Evolutionary conservation across 495 filamentous ascomycete genomes (phyloP).

Genomic region (Hypoxylon lenormandii): DNA sequence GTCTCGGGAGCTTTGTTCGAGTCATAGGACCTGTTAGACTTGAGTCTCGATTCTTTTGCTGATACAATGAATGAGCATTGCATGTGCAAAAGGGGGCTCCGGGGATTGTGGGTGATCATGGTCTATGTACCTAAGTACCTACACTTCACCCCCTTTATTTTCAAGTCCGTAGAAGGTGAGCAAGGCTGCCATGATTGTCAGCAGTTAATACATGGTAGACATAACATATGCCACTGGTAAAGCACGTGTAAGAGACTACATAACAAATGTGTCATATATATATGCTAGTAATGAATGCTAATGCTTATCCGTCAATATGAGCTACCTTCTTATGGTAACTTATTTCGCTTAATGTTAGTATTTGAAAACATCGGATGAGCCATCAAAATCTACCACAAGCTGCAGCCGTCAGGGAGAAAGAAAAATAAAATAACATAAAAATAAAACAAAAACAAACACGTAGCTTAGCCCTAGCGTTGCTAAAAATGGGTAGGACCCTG

Average conservation of each 20-base stretch:
- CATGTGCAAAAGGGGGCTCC: slow-evolving; percentile 14
- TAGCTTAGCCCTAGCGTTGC: slow-evolving; percentile 12
- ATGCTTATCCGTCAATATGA: too few relatives aligned
- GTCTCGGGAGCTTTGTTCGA: slow-evolving; percentile 6
- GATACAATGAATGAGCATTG: background rate
- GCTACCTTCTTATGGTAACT: too few relatives aligned
- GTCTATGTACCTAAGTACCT: background rate
- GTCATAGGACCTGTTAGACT: slow-evolving; percentile 8
- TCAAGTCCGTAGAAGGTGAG: background rate
- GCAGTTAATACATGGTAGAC: too few relatives aligned
- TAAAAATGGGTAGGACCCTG: slow-evolving; percentile 41
- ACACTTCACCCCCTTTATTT: background rate
- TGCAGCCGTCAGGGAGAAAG: too few relatives aligned
- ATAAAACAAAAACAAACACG: background rate
- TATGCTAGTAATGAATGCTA: too few relatives aligned
- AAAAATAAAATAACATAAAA: background rate
- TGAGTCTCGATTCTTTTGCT: slow-evolving; percentile 15
- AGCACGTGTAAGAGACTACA: too few relatives aligned
- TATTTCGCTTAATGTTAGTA: too few relatives aligned
- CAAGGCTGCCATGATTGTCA: background rate
- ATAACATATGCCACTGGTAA: too few relatives aligned
- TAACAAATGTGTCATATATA: too few relatives aligned
- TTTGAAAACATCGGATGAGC: too few relatives aligned
- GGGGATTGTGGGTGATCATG: background rate
- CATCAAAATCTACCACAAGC: too few relatives aligned